These are phyloP conservation scores for Elongisporangium undulatum DNA, from an alignment of 352 stramenopile genomes.

Conservation along the genomic window DNA sequence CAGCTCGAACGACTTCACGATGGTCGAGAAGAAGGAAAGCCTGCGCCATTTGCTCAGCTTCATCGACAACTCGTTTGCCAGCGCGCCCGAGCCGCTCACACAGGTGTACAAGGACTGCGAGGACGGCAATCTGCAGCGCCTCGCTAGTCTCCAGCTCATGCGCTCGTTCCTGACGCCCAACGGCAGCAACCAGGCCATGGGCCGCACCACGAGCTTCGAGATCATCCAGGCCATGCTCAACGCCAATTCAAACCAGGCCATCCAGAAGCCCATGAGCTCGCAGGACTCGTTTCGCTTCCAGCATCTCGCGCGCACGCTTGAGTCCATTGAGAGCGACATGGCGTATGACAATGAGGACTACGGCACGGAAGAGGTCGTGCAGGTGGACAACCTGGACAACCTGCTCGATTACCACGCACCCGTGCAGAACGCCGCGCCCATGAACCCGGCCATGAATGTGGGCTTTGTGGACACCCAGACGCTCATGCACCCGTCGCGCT, in stretches of 20 bases:
- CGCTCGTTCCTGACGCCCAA: constrained; percentile 61
- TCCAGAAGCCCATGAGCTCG: constrained; percentile 85
- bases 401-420: constrained; percentile 65
- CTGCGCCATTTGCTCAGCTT: constrained; percentile 76
- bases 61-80: constrained; percentile 82
- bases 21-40: constrained; percentile 87
- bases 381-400: constrained; percentile 85
- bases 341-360: constrained; percentile 85
- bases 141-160: constrained; percentile 82
- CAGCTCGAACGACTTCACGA: constrained; percentile 77
- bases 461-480: constrained; percentile 70
- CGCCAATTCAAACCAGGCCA: constrained; percentile 75
- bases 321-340: constrained; percentile 80
- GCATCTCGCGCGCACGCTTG: constrained; percentile 67
- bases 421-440: constrained; percentile 2
- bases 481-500: constrained; percentile 52
- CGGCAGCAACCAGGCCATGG: constrained; percentile 32
- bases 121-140: constrained; percentile 55
- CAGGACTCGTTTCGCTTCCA: constrained; percentile 87
- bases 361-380: constrained; percentile 71
- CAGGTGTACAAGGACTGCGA: constrained; percentile 81
- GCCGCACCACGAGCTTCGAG: constrained; percentile 82
- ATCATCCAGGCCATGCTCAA: constrained; percentile 88
- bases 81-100: constrained; percentile 64
- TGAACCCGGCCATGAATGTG: constrained; percentile 9